Evolutionary conservation across 2,329 filamentous ascomycete species (phyloP), one percentile per base, ranked within the genome.

Genomic region (Alternaria sp.): DNA sequence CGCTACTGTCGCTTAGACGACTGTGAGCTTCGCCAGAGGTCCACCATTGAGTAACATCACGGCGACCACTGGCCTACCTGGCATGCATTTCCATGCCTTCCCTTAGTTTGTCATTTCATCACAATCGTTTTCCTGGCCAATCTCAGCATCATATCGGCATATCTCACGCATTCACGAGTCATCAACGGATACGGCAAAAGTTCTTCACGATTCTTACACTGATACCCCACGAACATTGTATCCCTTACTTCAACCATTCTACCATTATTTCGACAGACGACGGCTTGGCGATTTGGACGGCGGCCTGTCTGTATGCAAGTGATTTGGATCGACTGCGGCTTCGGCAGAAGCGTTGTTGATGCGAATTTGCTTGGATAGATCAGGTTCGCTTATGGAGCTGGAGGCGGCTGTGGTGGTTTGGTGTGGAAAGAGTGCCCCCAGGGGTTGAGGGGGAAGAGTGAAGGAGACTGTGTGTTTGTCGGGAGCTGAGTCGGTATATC

Each of bases 151-250:
- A 66, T 69, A 67, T 67, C 75, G 75, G 68, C 77, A 78, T 68
- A 73, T 71, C 74, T 74, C 69, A 77, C 72, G 73, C 75, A 77
- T 73, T 76, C 72, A 79, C 76, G 75, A 79, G 67, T 75, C 73
- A 72, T 68, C 69, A 70, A 72, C 71, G 70, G 72, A 66, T 64
- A 68, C 72, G 66, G 73, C 63, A 76, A 78, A 79, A 76, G 68
- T 75, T 77, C 59, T 62, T 78, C 74, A 80, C 77, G 75, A 79
- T 75, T 78, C 75, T 76, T 76, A 81, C 77, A 72, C 77, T 80
- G 79, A 82, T 81, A 82, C 80, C 80, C 49, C 79, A 80, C 76
- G 70, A 79, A 76, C 74, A 72, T 78, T 78, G 72, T 77, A 73
- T 77, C 70, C 69, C 73, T 73, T 74, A 71, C 63, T 63, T 67